phyloP scores from a whole-genome alignment of 345 rosid species.

The Citrus hindsii region DNA sequence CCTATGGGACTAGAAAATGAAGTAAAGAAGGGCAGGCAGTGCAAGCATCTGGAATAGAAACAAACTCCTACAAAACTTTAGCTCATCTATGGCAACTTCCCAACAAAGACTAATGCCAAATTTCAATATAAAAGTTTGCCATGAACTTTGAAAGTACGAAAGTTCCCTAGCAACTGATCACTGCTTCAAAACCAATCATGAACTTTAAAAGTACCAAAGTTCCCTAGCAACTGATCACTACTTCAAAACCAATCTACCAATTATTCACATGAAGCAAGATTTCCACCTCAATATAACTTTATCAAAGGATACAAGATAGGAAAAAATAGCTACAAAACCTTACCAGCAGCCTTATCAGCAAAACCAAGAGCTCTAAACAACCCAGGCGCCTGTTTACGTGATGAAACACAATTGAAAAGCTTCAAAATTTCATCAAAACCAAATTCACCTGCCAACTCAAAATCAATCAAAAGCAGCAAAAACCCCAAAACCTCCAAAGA shows the following conservation, averaged over 20 bases:
- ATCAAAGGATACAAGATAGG: background rate
- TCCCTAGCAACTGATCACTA: background rate
- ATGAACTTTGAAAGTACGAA: background rate
- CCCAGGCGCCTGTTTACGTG: conserved; percentile 5
- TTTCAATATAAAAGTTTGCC: background rate
- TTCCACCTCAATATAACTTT: too few relatives aligned
- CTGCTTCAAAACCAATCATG: background rate
- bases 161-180: background rate
- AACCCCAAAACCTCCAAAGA: conserved; percentile 16
- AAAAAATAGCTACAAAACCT: background rate
- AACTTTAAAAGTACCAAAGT: background rate
- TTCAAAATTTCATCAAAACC: conserved; percentile 3
- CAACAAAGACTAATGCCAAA: background rate
- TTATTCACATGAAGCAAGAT: background rate
- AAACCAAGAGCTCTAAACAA: conserved; percentile 11
- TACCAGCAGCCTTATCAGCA: conserved; percentile 13
- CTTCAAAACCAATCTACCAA: background rate
- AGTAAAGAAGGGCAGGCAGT: background rate
- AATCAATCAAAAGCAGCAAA: conserved; percentile 14
- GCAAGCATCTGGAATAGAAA: background rate
- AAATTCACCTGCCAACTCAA: conserved; percentile 10
- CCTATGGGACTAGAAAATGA: background rate
- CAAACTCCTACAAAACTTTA: background rate
- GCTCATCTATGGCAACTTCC: background rate
- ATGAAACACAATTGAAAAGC: conserved; percentile 2